Evolutionary conservation across 257 asterid species (phyloP).

Genomic region (Solanum etuberosum): DNA sequence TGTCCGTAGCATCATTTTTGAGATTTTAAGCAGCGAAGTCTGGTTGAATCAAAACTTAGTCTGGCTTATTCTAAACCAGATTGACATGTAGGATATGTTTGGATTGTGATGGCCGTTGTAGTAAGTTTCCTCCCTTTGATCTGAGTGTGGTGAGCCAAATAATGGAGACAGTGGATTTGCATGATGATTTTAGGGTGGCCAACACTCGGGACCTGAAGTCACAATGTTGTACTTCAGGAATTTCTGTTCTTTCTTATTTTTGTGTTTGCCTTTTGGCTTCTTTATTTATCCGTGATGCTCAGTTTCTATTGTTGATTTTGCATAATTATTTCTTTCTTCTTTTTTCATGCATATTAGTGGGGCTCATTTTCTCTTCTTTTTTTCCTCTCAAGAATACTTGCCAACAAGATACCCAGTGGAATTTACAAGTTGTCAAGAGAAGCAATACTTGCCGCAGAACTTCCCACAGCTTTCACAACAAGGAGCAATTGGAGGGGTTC

Average conservation of each 20-base stretch:
- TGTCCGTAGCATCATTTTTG: constrained; percentile 3
- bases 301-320: not conserved
- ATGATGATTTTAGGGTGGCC: not conserved
- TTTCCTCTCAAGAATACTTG: constrained; percentile 37
- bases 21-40: not conserved
- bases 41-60: not conserved
- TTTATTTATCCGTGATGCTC: not conserved
- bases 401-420: constrained; percentile 71
- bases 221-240: not conserved
- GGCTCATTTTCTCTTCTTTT: not conserved
- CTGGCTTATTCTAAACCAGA: not conserved
- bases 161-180: not conserved
- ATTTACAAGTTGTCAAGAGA: constrained; percentile 71
- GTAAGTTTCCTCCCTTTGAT: not conserved
- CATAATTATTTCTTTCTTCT: not conserved
- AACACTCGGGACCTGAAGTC: not conserved
- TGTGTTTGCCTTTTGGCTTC: not conserved
- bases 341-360: not conserved
- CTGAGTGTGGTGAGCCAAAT: not conserved
- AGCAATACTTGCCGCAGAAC: constrained; percentile 64
- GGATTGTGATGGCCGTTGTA: not conserved
- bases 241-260: not conserved
- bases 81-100: not conserved
- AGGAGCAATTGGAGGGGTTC: constrained; percentile 80
- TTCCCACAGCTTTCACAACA: constrained; percentile 61